A percentile compares a stretch with the other conserved stretches of the same genome.
Evolutionary conservation across 1,284 basidiomycete species (phyloP).

Genomic region (Sporisorium reilianum): DNA sequence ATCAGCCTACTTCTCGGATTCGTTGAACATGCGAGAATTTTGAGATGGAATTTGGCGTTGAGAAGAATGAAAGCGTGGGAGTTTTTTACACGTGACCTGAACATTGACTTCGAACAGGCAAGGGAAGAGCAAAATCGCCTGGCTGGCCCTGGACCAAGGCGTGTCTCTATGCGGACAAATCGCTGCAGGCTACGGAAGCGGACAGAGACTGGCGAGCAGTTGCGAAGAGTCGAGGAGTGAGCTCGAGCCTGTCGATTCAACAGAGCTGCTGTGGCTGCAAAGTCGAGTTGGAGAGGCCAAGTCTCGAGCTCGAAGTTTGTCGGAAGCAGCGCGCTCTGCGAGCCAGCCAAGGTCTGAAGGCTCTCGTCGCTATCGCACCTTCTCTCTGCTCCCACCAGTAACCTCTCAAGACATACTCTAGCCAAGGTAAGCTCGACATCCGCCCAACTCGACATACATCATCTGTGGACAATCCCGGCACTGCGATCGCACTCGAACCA

Average conservation of each 20-base stretch:
- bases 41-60: too few species aligned
- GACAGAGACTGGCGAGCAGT: conserved; percentile 7
- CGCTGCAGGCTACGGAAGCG: not conserved
- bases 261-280: not conserved
- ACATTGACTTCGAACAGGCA: not conserved
- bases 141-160: too few species aligned
- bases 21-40: not conserved
- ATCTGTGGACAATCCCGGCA: conserved; percentile 29
- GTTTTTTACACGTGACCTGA: conserved; percentile 41
- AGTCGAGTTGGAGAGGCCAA: not conserved
- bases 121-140: not conserved
- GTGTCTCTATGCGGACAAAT: too few species aligned
- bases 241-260: not conserved
- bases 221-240: not conserved
- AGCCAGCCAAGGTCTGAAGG: conserved; percentile 27
- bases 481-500: conserved; percentile 4
- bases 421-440: conserved; percentile 51
- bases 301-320: not conserved
- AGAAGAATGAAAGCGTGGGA: conserved; percentile 22
- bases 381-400: conserved; percentile 50
- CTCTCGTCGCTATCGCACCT: conserved; percentile 44
- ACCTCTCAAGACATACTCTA: conserved; percentile 54
- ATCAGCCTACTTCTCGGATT: not conserved
- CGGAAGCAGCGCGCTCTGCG: conserved; percentile 4
- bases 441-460: conserved; percentile 8